A percentile compares a stretch with the other conserved stretches of the same genome.
phyloP scores from a whole-genome alignment of 2,329 filamentous ascomycete genomes.

The Madurella mycetomatis region DNA sequence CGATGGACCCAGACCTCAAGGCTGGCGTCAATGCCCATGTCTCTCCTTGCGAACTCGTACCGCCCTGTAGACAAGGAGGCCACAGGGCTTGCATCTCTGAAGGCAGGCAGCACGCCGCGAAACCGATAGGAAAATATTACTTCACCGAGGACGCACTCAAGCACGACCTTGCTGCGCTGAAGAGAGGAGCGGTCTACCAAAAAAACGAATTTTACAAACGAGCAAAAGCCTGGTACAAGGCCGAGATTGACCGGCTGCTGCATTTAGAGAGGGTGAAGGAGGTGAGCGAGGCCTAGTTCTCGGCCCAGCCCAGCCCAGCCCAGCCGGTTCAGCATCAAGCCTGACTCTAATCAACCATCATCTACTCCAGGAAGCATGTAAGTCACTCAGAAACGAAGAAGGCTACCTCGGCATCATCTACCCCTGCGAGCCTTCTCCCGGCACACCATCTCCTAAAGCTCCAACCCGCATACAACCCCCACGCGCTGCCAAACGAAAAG shows the following conservation, averaged over 20 bases:
- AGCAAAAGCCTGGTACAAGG: constrained; percentile 25
- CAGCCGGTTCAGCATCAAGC: too few relatives aligned
- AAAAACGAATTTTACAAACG: constrained; percentile 20
- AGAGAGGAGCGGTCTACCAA: constrained; percentile 16
- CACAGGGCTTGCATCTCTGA: background rate
- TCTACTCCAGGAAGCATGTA: too few relatives aligned
- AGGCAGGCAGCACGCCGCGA: background rate
- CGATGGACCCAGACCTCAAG: background rate
- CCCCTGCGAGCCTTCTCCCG: background rate
- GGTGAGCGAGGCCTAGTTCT: constrained; percentile 1
- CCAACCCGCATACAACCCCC: constrained; percentile 21
- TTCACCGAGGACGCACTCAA: constrained; percentile 16
- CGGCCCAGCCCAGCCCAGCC: too few relatives aligned
- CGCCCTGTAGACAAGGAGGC: background rate
- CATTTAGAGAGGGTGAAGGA: constrained; percentile 7
- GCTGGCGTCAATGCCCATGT: background rate
- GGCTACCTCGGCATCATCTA: too few relatives aligned
- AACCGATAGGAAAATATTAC: constrained; percentile 16
- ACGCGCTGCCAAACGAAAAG: constrained; percentile 19
- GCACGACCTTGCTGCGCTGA: constrained; percentile 20
- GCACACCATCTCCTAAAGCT: background rate
- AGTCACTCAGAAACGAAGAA: too few relatives aligned
- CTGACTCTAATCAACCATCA: too few relatives aligned
- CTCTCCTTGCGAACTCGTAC: background rate
- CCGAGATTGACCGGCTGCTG: constrained; percentile 23